Evolutionary conservation across 768 basidiomycete genomes (phyloP).

Genomic region (Russula dissimulans): DNA sequence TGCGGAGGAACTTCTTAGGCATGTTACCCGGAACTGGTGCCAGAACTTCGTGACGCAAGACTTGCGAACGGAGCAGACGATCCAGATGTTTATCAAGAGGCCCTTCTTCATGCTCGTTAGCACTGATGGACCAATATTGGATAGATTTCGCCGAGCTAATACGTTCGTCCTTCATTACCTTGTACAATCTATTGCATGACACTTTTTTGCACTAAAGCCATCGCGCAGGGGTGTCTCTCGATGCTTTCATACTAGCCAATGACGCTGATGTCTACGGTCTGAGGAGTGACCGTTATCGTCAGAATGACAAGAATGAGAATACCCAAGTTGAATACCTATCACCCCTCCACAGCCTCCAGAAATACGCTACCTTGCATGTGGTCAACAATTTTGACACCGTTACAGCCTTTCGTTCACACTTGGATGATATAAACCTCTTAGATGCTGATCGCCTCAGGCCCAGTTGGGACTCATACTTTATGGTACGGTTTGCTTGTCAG

Average conservation of each 20-base stretch:
- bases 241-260: conserved; percentile 65
- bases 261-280: conserved; percentile 61
- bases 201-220: conserved; percentile 11
- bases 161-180: conserved; percentile 27
- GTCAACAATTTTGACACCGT: conserved; percentile 54
- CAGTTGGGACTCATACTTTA: conserved; percentile 94
- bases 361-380: conserved; percentile 51
- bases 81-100: conserved; percentile 68
- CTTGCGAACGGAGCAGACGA: conserved; percentile 41
- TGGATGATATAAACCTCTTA: conserved; percentile 60
- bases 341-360: conserved; percentile 26
- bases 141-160: conserved; percentile 53
- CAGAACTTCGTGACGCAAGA: conserved; percentile 75
- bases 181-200: not conserved
- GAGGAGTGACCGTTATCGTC: not conserved
- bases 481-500: conserved; percentile 43
- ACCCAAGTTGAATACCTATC: not conserved
- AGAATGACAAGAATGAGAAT: not conserved
- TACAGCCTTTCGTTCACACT: conserved; percentile 45
- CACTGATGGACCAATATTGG: conserved; percentile 72
- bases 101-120: conserved; percentile 85
- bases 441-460: conserved; percentile 74
- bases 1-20: conserved; percentile 49
- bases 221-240: conserved; percentile 36
- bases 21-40: conserved; percentile 77